Percentiles rank a stretch among this genome's conserved stretches.
These are phyloP conservation scores for Seiridium cupressi DNA, from an alignment of 2,329 filamentous ascomycete genomes.

Conservation along the genomic window DNA sequence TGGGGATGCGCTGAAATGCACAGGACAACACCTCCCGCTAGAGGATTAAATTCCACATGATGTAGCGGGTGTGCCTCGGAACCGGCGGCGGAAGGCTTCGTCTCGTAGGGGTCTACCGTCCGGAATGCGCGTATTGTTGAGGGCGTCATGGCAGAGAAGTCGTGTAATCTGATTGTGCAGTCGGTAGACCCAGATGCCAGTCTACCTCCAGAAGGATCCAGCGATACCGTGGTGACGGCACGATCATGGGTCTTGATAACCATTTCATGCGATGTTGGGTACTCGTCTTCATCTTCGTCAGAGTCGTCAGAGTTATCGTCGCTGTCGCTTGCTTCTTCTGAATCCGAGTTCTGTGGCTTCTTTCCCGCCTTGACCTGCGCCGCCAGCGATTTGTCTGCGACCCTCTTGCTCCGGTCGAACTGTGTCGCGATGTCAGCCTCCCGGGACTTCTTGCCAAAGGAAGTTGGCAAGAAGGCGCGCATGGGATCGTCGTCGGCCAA, in stretches of 20 bases:
- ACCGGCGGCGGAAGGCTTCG: constrained; percentile 65
- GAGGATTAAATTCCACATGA: constrained; percentile 81
- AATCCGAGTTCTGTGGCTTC: constrained; percentile 18
- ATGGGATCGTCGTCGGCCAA: constrained; percentile 66
- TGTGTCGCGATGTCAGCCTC: constrained; percentile 75
- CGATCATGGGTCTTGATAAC: constrained; percentile 89
- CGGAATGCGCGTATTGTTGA: constrained; percentile 93
- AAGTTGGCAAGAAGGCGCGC: constrained; percentile 73
- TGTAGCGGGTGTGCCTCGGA: constrained; percentile 87
- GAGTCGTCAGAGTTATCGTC: constrained; percentile 54
- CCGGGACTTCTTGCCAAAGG: constrained; percentile 81
- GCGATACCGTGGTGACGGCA: constrained; percentile 77
- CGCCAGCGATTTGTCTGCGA: constrained; percentile 30
- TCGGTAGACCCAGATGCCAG: constrained; percentile 90
- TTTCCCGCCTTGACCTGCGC: constrained; percentile 28
- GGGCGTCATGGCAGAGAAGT: constrained; percentile 93
- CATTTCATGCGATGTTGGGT: constrained; percentile 89
- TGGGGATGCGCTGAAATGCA: constrained; percentile 88
- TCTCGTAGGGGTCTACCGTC: constrained; percentile 80
- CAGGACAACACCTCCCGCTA: constrained; percentile 76
- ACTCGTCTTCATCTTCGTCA: constrained; percentile 79
- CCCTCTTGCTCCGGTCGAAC: constrained; percentile 74
- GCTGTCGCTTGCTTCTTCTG: constrained; percentile 29
- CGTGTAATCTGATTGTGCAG: constrained; percentile 87
- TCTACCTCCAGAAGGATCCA: constrained; percentile 82